Conservation (phyloP, 768 basidiomycete species). For the Steccherinum ochraceum region DNA sequence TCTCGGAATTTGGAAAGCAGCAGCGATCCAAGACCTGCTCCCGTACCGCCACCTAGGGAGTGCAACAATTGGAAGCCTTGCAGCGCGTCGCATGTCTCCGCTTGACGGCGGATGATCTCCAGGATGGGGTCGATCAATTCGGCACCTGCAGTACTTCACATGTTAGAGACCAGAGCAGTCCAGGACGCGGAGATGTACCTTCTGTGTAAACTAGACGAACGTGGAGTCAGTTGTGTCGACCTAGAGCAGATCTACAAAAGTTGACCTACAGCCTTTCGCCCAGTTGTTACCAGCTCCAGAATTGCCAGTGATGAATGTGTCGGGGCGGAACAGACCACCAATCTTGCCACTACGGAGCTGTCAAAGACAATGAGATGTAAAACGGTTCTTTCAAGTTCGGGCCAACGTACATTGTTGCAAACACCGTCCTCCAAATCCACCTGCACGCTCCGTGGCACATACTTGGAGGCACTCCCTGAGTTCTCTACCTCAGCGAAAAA, state of each 20-base stretch:
- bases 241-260: too few relatives aligned
- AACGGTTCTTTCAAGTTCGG: background rate
- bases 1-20: constrained; percentile 79
- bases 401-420: constrained; percentile 58
- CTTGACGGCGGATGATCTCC: constrained; percentile 73
- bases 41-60: constrained; percentile 89
- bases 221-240: background rate
- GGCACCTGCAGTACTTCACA: constrained; percentile 55
- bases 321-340: constrained; percentile 79
- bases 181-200: constrained; percentile 36
- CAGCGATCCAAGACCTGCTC: constrained; percentile 78
- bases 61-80: constrained; percentile 91
- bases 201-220: constrained; percentile 74
- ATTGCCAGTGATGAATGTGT: constrained; percentile 68
- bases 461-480: constrained; percentile 49
- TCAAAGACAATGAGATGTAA: background rate
- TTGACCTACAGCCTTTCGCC: constrained; percentile 85
- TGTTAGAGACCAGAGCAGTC: too few relatives aligned
- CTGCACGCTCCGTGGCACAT: constrained; percentile 86
- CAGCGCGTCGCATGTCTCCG: constrained; percentile 76
- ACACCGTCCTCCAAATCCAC: constrained; percentile 89
- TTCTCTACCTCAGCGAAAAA: constrained; percentile 71
- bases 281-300: constrained; percentile 86
- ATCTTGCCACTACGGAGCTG: constrained; percentile 65
- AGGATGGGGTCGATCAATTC: constrained; percentile 86